A percentile compares a stretch with the other conserved stretches of the same genome.
phyloP scores from a whole-genome alignment of 2,329 filamentous ascomycete species.

The Monosporascus sp. region DNA sequence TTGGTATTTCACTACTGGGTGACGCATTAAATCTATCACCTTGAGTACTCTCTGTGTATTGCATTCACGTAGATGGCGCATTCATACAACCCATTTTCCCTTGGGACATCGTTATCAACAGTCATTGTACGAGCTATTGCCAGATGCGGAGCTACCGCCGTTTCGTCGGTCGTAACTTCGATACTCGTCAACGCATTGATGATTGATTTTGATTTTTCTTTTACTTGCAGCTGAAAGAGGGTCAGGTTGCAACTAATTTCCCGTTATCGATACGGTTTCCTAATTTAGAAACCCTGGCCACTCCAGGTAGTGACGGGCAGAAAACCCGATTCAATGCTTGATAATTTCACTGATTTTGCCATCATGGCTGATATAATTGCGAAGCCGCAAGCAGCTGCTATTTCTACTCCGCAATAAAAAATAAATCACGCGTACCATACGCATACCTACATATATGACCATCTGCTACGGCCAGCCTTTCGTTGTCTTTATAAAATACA shows the following conservation, averaged over 20 bases:
- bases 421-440: neutral
- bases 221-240: neutral
- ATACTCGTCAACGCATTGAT: neutral
- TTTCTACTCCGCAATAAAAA: neutral
- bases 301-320: neutral
- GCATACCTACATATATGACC: neutral
- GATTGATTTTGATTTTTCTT: neutral
- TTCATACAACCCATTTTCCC: neutral
- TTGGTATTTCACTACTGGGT: no score
- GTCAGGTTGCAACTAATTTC: neutral
- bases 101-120: neutral
- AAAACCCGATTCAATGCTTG: neutral
- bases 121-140: neutral
- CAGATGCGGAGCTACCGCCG: neutral
- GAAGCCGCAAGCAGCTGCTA: neutral
- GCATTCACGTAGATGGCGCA: no score
- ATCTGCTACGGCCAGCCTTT: neutral
- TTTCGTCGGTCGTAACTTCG: neutral
- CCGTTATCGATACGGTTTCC: constrained; percentile 1
- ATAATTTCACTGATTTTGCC: neutral
- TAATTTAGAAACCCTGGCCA: neutral
- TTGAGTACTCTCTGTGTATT: no score
- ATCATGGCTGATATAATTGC: constrained; percentile 1
- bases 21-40: no score
- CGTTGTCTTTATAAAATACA: neutral